These are phyloP conservation scores for Sporothrix pseudoabietina DNA, from an alignment of 2,329 filamentous ascomycete genomes.

Conservation along the genomic window DNA sequence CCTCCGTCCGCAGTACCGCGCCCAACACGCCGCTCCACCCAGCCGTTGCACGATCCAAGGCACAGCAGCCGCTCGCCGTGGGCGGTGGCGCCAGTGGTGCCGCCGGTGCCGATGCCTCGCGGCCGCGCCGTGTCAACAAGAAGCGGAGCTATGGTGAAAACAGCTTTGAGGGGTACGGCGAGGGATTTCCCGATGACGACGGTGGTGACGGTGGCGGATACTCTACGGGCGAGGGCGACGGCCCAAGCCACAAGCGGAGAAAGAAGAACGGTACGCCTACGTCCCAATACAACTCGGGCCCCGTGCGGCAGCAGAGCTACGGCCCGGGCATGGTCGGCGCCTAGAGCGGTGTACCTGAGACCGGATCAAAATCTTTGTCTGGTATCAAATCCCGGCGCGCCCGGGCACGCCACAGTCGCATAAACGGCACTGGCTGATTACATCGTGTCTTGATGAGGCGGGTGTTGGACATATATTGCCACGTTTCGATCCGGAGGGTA, in stretches of 20 bases:
- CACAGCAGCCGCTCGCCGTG: slow-evolving; percentile 32
- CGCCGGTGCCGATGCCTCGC: slow-evolving; percentile 45
- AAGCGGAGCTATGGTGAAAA: slow-evolving; percentile 76
- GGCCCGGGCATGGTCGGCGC: slow-evolving; percentile 61
- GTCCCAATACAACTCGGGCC: slow-evolving; percentile 47
- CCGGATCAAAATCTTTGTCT: background rate
- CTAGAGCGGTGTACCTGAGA: slow-evolving; percentile 40
- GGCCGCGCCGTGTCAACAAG: slow-evolving; percentile 67
- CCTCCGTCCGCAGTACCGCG: slow-evolving; percentile 53
- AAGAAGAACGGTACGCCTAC: slow-evolving; percentile 59
- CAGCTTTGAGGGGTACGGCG: slow-evolving; percentile 73
- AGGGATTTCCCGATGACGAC: slow-evolving; percentile 71
- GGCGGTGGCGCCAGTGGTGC: slow-evolving; percentile 44
- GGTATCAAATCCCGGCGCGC: background rate
- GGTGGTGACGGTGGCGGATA: slow-evolving; percentile 60
- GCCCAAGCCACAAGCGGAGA: slow-evolving; percentile 59
- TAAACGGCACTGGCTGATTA: background rate
- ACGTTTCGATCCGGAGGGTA: background rate
- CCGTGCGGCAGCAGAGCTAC: slow-evolving; percentile 56
- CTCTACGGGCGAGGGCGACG: slow-evolving; percentile 70
- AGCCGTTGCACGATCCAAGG: slow-evolving; percentile 45
- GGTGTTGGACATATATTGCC: background rate
- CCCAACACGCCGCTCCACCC: slow-evolving; percentile 55
- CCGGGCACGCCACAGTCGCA: background rate
- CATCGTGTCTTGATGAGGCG: background rate